Conservation (phyloP, 1,284 basidiomycete species). For the Papiliotrema terrestris region DNA sequence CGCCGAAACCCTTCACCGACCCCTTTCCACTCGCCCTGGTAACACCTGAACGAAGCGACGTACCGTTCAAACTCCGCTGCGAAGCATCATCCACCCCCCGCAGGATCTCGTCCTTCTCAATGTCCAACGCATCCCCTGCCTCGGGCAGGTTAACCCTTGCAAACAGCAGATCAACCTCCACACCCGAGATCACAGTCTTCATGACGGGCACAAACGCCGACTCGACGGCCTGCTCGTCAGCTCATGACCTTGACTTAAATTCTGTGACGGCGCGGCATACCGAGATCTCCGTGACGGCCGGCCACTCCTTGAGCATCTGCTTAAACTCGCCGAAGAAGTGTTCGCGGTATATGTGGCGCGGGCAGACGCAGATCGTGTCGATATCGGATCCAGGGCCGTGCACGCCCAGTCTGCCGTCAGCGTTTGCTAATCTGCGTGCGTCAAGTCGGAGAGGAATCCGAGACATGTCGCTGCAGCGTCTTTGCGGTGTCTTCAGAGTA, state of each 20-base stretch:
- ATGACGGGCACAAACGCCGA: slow-evolving; percentile 96
- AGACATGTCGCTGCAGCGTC: too few relatives aligned
- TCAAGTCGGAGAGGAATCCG: too few relatives aligned
- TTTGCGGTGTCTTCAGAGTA: too few relatives aligned
- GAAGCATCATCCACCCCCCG: slow-evolving; percentile 92
- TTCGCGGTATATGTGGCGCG: slow-evolving; percentile 89
- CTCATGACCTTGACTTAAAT: not conserved
- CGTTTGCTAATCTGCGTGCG: too few relatives aligned
- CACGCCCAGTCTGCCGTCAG: slow-evolving; percentile 65
- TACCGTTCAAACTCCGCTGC: slow-evolving; percentile 89
- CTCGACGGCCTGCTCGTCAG: slow-evolving; percentile 70
- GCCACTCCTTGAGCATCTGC: slow-evolving; percentile 77
- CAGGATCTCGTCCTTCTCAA: slow-evolving; percentile 87
- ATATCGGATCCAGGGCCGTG: slow-evolving; percentile 97
- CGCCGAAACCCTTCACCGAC: too few relatives aligned
- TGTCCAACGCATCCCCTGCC: slow-evolving; percentile 82
- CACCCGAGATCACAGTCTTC: slow-evolving; percentile 84
- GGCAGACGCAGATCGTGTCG: slow-evolving; percentile 97
- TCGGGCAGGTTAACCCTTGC: slow-evolving; percentile 55
- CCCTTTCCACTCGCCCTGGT: not conserved
- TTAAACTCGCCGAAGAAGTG: slow-evolving; percentile 95
- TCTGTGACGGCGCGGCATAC: slow-evolving; percentile 54
- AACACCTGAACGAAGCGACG: slow-evolving; percentile 19
- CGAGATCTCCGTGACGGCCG: slow-evolving; percentile 84
- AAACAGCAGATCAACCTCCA: slow-evolving; percentile 92